Evolutionary conservation across 164 flowering plant genomes (phyloP).

Genomic region (Magnolia changhungtana): DNA sequence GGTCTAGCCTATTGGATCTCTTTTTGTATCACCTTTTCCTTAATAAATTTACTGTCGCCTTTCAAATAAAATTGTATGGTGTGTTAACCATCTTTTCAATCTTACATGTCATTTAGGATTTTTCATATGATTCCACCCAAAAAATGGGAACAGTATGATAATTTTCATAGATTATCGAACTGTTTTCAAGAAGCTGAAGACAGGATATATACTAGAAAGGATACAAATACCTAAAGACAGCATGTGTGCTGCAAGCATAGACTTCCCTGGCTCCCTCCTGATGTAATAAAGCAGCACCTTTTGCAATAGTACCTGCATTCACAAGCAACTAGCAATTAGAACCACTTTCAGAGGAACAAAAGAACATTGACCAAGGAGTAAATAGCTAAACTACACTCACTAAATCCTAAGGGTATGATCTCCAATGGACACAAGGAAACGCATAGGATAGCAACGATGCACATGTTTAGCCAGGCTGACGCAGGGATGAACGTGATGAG

Average conservation of each 20-base stretch:
- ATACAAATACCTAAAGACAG: slow-evolving; percentile 71
- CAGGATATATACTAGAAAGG: neutral
- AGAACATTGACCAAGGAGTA: neutral
- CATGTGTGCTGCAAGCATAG: slow-evolving; percentile 89
- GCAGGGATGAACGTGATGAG: no score
- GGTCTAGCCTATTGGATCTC: no score
- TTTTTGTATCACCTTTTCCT: no score
- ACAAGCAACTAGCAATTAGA: slow-evolving; percentile 10
- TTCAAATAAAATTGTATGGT: no score
- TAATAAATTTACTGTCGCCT: no score
- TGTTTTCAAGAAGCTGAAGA: neutral
- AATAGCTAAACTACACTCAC: neutral
- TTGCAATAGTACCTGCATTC: slow-evolving; percentile 72
- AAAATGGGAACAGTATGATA: no score
- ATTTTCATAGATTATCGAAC: no score
- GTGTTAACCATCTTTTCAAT: no score
- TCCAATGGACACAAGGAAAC: neutral
- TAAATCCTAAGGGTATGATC: neutral
- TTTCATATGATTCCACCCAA: no score
- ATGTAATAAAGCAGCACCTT: slow-evolving; percentile 84
- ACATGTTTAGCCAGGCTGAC: no score
- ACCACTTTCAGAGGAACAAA: neutral
- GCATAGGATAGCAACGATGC: no score
- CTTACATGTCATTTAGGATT: no score
- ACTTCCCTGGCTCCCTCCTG: slow-evolving; percentile 97